Percentiles rank a stretch among this genome's conserved stretches.
These are phyloP conservation scores for Prosopis cineraria DNA, from an alignment of 306 rosid species.

Conservation along the genomic window DNA sequence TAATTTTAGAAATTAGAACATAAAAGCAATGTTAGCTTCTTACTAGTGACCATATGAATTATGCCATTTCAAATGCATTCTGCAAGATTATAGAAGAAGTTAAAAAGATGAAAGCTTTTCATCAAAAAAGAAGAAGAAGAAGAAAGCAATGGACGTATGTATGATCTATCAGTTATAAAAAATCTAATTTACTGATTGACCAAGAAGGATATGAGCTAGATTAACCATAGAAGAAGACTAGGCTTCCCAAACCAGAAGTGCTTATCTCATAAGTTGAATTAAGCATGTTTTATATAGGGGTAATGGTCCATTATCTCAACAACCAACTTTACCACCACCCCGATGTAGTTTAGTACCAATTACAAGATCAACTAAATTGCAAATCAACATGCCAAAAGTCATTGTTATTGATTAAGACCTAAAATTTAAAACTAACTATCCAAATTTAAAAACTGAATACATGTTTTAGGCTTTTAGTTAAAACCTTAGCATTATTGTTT, in stretches of 20 bases:
- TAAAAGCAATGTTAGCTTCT: slow-evolving; percentile 40
- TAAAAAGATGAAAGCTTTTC: neutral
- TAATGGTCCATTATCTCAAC: slow-evolving; percentile 68
- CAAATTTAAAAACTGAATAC: too few relatives aligned
- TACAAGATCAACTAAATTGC: slow-evolving; percentile 67
- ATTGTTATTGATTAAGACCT: slow-evolving; percentile 1
- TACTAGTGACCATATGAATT: slow-evolving; percentile 92
- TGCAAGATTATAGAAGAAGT: slow-evolving; percentile 41
- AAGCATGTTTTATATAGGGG: slow-evolving; percentile 40
- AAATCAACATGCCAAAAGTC: slow-evolving; percentile 10
- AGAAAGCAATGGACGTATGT: too few relatives aligned
- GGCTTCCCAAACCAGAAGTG: slow-evolving; percentile 97
- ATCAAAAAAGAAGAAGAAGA: too few relatives aligned
- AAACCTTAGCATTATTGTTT: too few relatives aligned
- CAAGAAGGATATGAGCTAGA: slow-evolving; percentile 86
- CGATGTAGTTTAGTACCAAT: slow-evolving; percentile 87
- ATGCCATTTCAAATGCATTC: slow-evolving; percentile 98
- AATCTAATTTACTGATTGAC: slow-evolving; percentile 35
- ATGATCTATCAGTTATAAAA: neutral
- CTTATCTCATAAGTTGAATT: slow-evolving; percentile 74
- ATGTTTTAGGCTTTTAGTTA: too few relatives aligned
- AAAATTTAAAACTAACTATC: too few relatives aligned
- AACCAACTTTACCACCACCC: slow-evolving; percentile 86
- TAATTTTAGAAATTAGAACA: neutral
- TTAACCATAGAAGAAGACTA: slow-evolving; percentile 63